Evolutionary conservation across 441 rosid species (phyloP), one percentile per base, ranked within the genome.

Genomic region (Iberis amara): DNA sequence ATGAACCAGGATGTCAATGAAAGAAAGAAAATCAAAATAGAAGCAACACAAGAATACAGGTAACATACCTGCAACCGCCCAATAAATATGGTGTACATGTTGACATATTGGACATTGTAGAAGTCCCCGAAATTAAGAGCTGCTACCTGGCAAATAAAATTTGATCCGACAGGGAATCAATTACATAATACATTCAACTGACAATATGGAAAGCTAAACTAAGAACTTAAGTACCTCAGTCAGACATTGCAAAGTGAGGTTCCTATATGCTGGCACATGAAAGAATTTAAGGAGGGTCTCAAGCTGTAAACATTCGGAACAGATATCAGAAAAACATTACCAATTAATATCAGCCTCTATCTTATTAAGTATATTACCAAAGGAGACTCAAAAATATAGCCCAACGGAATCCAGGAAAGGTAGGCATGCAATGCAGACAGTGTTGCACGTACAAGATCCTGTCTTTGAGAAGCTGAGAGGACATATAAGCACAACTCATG

Each of bases 361-460:
- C 11, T 9, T 10, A 10, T 33, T 9, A 9, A 33, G 11, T 42
- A 18, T 60, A 76, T 32, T 77, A 86, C 97, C 88, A 86, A 51
- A 33, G 94, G 81, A 24, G 97, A 89, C 66, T 86, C 95, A 73
- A 89, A 89, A 57, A 89, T 89, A 71, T 84, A 89, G 71, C 95
- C 97, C 69, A 89, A 53, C 7, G 97, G 97, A 58, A 89, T 89
- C 97, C 97, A 86, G 1, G 97, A 89, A 65, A 89, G 96, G 65
- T 82, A 89, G 59, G 97, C 97, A 75, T 86, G 97, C 72, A 89
- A 67, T 31, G 97, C 85, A 43, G 97, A 78, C 31, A 89, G 68
- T 2, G 97, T 89, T 32, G 95, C 94, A 36, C 86, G 77, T 66
- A 83, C 74, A 47, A 86, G 96, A 74, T 89, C 96, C 39, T 78